Evolutionary conservation across 257 asterid species (phyloP).

Genomic region (Solanum paucissectum): DNA sequence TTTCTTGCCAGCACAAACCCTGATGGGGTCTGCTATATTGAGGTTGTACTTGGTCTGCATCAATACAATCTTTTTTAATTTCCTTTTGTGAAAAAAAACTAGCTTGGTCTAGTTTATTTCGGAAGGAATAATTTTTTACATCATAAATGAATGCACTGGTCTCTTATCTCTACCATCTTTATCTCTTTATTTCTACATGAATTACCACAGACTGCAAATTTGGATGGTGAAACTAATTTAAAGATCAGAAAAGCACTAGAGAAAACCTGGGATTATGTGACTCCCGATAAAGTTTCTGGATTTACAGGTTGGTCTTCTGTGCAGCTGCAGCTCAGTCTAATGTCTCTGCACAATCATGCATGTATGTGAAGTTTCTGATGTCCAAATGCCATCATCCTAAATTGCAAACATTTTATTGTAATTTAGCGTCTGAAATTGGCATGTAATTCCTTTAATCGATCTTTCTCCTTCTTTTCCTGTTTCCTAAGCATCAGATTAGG

Average conservation of each 20-base stretch:
- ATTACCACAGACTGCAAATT: slow-evolving; percentile 80
- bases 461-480: background rate
- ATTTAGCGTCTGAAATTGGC: background rate
- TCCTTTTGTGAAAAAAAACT: background rate
- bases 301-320: slow-evolving; percentile 59
- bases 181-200: background rate
- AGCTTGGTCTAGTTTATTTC: background rate
- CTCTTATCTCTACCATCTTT: background rate
- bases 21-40: slow-evolving; percentile 93
- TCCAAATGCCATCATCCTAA: background rate
- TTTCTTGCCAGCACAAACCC: slow-evolving; percentile 94
- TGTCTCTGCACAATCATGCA: background rate
- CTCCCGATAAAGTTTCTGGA: slow-evolving; percentile 72
- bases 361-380: background rate
- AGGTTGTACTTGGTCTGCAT: slow-evolving; percentile 48
- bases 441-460: background rate
- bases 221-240: slow-evolving; percentile 99
- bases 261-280: slow-evolving; percentile 93
- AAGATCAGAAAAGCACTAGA: slow-evolving; percentile 95
- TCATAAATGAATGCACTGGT: background rate
- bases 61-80: slow-evolving; percentile 2
- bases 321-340: slow-evolving; percentile 8
- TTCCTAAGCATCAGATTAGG: background rate
- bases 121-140: background rate
- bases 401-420: background rate